These are phyloP conservation scores for Scutellaria minor DNA, from an alignment of 257 asterid species.

Conservation along the genomic window DNA sequence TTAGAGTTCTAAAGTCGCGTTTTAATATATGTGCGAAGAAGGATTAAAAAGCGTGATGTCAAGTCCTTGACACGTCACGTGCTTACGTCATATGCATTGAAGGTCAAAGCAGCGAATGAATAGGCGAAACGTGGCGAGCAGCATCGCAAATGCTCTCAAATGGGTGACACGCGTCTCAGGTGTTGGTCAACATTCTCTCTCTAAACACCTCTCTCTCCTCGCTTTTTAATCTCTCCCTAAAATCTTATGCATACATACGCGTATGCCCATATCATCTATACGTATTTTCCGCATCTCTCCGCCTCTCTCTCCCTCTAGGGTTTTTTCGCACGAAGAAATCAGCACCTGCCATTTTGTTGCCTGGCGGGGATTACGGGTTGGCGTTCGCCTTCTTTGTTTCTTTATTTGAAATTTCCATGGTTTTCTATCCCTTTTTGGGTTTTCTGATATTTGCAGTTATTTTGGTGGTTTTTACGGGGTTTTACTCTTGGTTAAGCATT, in stretches of 20 bases:
- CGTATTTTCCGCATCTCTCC: not conserved
- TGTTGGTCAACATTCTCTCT: constrained; percentile 33
- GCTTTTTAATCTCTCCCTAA: not conserved
- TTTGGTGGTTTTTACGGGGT: no score
- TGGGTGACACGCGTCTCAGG: constrained; percentile 44
- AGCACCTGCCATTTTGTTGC: not conserved
- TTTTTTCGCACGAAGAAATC: constrained; percentile 23
- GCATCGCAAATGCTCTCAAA: not conserved
- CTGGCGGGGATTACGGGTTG: constrained; percentile 21
- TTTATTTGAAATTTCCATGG: constrained; percentile 1
- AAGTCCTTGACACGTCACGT: no score
- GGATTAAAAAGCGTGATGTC: no score
- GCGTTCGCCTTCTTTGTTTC: constrained; percentile 11
- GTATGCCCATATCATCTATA: constrained; percentile 5
- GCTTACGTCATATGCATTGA: not conserved
- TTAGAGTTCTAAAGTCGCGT: no score
- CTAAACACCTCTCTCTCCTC: constrained; percentile 16
- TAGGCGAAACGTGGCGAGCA: constrained; percentile 21
- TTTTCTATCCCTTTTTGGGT: not conserved
- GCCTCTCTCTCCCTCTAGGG: constrained; percentile 32
- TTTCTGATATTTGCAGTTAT: not conserved
- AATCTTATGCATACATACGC: not conserved
- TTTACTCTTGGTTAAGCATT: no score
- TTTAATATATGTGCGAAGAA: no score
- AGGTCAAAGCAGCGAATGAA: not conserved